Evolutionary conservation across 495 filamentous ascomycete genomes (phyloP), one percentile per base, ranked within the genome.

Genomic region (Pseudoneurospora amorphoporcata): DNA sequence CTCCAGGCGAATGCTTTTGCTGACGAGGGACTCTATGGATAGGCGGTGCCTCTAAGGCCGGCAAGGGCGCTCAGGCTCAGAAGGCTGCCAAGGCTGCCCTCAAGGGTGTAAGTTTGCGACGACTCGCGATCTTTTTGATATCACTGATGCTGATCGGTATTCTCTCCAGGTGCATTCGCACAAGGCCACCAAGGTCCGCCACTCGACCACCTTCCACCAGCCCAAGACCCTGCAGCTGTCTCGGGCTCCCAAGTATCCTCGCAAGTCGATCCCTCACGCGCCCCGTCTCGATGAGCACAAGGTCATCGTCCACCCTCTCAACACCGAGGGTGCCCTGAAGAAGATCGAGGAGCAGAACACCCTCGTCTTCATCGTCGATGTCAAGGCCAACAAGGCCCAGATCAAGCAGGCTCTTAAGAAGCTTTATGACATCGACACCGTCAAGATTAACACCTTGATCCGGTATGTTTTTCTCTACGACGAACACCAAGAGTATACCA

Each of bases 341-440:
- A 98, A 97, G 92, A 97, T 98, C 76, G 96, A 98, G 90, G 95
- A 98, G 92, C 92, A 98, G 89, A 97, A 99, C 89, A 97, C 95
- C 78, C 88, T 98, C 32, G 96, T 98, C 77, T 98, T 99, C 87
- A 97, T 98, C 80, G 94, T 97, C 79, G 93, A 99, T 77, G 89
- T 94, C 82, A 97, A 98, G 92, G 89, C 93, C 79, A 99, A 99
- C 88, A 99, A 99, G 92, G 90, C 94, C 80, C 95, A 99, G 90
- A 99, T 99, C 86, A 97, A 97, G 90, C 87, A 88, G 79, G 92
- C 95, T 74, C 87, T 99, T 76, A 99, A 99, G 93, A 97, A 94
- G 92, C 90, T 98, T 76, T 99, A 99, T 84, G 95, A 98, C 85
- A 94, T 99, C 75, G 94, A 97, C 80, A 91, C 89, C 80, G 87